Base-by-base conservation (phyloP, 2,329 filamentous ascomycete species). In the Sphaerostilbella broomeana region DNA sequence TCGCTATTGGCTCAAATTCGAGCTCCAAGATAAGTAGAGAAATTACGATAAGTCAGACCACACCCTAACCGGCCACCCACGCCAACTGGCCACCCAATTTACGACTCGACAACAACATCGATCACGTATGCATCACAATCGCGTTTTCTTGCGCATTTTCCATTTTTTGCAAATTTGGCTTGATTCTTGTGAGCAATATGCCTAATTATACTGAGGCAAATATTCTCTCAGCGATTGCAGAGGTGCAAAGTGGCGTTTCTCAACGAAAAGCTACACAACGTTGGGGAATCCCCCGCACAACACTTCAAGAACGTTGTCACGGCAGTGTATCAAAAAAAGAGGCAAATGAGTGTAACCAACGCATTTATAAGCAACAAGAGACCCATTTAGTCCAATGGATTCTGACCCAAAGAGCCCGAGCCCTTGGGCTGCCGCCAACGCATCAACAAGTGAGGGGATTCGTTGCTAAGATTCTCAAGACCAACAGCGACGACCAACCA, bases 321-420 rank as follows among this genome's bases (percentile, higher is more conserved):
- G 25, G 32, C 16, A n/a, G n/a, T 11, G n/a, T 13, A 7, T 10
- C 30, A 25, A 34, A 16, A 35, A 44, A 19, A 2, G 13, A 15
- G 2, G 36, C 24, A 28, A 37, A 29, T 24, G 37, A 31, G 20
- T 4, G 30, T 40, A 13, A 33, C 24, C 13, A 47, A 8, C 31
- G 42, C 4, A 35, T 47, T 10, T 43, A 30, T 7, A 36, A 30
- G n/a, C n/a, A 35, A 13, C 35, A 43, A 15, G 46, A 48, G n/a
- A 4, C 7, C 4, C 12, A 40, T 19, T 33, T 47, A 11, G 33
- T 15, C n/a, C 17, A 42, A 9, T 48, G 37, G 44, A 32, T 45
- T 13, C 5, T 37, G 4, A 15, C 19, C 6, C 11, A 38, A 27
- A 25, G 25, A 8, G 22, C 28, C 7, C 18, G n/a, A n/a, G n/a